phyloP scores from a whole-genome alignment of 495 filamentous ascomycete species.

The Parathielavia hyrcaniae region DNA sequence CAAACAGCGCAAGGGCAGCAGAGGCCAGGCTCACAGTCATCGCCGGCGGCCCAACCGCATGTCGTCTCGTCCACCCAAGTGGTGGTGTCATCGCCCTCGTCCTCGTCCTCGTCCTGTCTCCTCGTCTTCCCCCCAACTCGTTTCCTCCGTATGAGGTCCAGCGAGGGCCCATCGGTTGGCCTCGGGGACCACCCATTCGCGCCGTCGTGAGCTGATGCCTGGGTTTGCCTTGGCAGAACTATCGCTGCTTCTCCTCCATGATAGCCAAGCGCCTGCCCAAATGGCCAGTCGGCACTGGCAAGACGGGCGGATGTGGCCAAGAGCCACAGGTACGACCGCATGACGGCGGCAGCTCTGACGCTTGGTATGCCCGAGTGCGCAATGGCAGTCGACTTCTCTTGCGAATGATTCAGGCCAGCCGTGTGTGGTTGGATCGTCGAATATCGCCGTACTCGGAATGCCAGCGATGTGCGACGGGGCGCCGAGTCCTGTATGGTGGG shows the following conservation, averaged over 20 bases:
- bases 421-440: neutral
- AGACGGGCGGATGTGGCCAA: slow-evolving; percentile 3
- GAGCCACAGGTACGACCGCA: slow-evolving; percentile 11
- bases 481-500: neutral
- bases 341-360: neutral
- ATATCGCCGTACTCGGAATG: too few relatives aligned
- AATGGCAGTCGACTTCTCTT: neutral
- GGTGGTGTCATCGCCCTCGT: slow-evolving; percentile 9
- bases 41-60: slow-evolving; percentile 33
- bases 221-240: slow-evolving; percentile 3
- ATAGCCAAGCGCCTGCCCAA: slow-evolving; percentile 3
- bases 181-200: slow-evolving; percentile 15
- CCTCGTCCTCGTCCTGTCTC: slow-evolving; percentile 2
- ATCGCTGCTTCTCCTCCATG: neutral
- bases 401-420: neutral
- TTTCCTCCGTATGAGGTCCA: slow-evolving; percentile 11
- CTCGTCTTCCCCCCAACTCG: slow-evolving; percentile 12
- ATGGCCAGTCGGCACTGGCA: slow-evolving; percentile 2
- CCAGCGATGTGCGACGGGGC: neutral
- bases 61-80: slow-evolving; percentile 33
- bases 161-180: slow-evolving; percentile 11
- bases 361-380: neutral
- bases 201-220: slow-evolving; percentile 9
- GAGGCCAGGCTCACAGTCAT: slow-evolving; percentile 28
- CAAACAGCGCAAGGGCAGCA: neutral